Evolutionary conservation across 371 early-diverging fungal genomes (phyloP).

Genomic region (Circinella minor): DNA sequence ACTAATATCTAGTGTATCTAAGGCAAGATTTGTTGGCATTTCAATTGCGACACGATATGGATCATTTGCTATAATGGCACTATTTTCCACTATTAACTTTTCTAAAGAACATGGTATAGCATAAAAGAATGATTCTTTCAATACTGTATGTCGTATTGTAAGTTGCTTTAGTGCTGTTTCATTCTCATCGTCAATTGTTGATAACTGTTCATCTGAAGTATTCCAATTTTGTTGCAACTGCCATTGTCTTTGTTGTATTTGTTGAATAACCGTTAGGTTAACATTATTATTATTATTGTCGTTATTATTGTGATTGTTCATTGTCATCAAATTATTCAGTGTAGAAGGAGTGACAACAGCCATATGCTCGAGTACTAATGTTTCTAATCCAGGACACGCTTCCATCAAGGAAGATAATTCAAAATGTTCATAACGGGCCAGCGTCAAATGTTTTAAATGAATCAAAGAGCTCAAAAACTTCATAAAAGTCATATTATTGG

Average conservation of each 20-base stretch:
- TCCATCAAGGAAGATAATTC: not conserved
- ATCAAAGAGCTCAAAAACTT: not conserved
- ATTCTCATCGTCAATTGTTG: too few species aligned
- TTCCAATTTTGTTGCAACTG: not conserved
- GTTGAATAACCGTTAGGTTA: not conserved
- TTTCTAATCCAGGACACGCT: constrained; percentile 6
- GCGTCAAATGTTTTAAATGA: constrained; percentile 6
- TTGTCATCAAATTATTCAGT: not conserved
- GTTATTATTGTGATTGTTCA: not conserved
- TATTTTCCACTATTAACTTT: not conserved
- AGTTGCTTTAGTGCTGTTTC: not conserved
- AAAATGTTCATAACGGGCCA: constrained; percentile 15
- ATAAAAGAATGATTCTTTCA: constrained; percentile 2
- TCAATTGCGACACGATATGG: not conserved
- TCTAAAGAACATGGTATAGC: not conserved
- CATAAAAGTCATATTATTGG: constrained; percentile 7
- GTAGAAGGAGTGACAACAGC: not conserved
- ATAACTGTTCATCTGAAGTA: too few species aligned
- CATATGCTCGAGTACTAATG: constrained; percentile 4
- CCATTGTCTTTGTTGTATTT: not conserved
- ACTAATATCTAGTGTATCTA: not conserved
- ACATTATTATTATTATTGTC: not conserved
- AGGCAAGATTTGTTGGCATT: not conserved
- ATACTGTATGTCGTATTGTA: constrained; percentile 1
- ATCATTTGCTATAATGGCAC: constrained; percentile 8